These are phyloP conservation scores for Macrophomina tecta DNA, from an alignment of 2,329 filamentous ascomycete genomes.

Conservation along the genomic window DNA sequence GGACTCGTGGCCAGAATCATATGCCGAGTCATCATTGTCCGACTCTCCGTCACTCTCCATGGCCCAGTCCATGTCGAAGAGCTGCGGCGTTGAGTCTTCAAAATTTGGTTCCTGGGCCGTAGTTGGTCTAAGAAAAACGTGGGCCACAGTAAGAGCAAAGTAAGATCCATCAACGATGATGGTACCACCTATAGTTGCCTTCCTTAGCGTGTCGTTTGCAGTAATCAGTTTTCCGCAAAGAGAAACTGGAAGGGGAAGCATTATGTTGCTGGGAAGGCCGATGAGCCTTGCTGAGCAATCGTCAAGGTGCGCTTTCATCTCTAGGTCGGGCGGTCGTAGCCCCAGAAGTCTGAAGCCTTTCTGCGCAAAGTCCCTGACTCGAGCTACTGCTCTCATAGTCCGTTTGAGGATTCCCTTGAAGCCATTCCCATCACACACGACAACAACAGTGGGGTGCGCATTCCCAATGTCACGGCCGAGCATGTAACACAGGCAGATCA, in stretches of 20 bases:
- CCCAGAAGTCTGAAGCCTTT: neutral
- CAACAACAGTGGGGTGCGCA: slow-evolving; percentile 3
- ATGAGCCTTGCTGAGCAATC: neutral
- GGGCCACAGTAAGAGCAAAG: slow-evolving; percentile 2
- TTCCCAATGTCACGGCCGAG: neutral
- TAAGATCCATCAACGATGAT: slow-evolving; percentile 1
- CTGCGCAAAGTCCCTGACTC: neutral
- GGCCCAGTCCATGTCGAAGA: neutral
- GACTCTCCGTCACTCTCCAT: neutral
- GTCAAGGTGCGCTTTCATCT: neutral
- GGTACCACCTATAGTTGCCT: neutral
- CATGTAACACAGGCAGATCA: neutral
- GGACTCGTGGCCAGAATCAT: neutral
- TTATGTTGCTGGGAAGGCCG: no score
- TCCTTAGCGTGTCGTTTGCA: neutral
- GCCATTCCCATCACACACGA: neutral
- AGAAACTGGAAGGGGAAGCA: neutral
- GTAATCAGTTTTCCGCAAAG: neutral
- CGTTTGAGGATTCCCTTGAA: neutral
- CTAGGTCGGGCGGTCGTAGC: neutral
- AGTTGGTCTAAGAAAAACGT: neutral
- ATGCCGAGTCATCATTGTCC: neutral
- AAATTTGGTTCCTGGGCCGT: neutral
- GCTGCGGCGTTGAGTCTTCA: neutral
- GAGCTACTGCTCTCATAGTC: neutral